Percentiles rank a stretch among this genome's conserved stretches.
These are phyloP conservation scores for Cladosporium halotolerans DNA, from an alignment of 2,329 filamentous ascomycete genomes.

Conservation along the genomic window DNA sequence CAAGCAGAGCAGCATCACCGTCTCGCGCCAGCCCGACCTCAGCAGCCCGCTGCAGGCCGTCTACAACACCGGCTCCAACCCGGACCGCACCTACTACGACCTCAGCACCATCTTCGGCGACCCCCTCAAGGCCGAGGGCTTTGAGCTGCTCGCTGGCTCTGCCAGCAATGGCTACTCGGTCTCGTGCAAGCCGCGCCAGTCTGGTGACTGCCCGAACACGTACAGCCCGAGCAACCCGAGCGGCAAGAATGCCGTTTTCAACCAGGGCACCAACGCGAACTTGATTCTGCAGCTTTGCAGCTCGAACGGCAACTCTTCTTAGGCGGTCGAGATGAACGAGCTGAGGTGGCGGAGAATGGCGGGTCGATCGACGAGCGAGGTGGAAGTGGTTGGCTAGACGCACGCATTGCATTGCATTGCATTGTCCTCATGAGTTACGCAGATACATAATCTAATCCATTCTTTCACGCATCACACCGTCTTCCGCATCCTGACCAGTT, in stretches of 20 bases:
- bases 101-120: conserved; percentile 10
- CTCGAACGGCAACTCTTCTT: conserved; percentile 9
- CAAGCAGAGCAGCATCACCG: conserved; percentile 4
- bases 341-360: background rate
- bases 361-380: background rate
- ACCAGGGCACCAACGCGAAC: conserved; percentile 10
- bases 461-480: background rate
- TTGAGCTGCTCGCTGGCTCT: conserved; percentile 4
- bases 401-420: background rate
- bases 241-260: conserved; percentile 11
- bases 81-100: conserved; percentile 12
- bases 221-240: conserved; percentile 9
- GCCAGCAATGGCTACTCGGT: conserved; percentile 7
- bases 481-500: no score
- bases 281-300: conserved; percentile 11
- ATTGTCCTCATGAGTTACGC: background rate
- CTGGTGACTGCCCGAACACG: conserved; percentile 11
- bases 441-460: background rate
- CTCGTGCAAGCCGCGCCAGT: conserved; percentile 1
- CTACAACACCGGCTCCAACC: conserved; percentile 11
- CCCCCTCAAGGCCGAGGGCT: conserved; percentile 8
- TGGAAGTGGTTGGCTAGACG: background rate
- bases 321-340: background rate
- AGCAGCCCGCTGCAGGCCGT: conserved; percentile 10
- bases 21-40: conserved; percentile 10